phyloP scores from a whole-genome alignment of 2,329 filamentous ascomycete genomes.

The Colletotrichum cordylinicola region DNA sequence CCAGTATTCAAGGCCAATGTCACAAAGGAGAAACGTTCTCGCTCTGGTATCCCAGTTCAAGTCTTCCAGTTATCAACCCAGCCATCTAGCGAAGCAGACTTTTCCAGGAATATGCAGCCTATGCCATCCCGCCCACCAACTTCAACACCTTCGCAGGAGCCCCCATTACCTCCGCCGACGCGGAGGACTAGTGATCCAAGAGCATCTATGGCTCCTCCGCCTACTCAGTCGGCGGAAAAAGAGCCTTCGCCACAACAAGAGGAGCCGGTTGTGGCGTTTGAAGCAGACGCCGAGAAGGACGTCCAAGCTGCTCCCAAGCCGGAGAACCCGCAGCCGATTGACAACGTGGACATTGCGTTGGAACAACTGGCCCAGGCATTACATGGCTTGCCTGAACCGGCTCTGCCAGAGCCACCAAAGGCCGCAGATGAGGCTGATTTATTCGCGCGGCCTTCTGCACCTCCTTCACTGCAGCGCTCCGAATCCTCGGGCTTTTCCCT shows the following conservation, averaged over 20 bases:
- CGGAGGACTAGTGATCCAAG: not conserved
- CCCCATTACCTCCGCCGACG: not conserved
- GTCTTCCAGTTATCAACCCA: slow-evolving; percentile 40
- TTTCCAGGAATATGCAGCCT: not conserved
- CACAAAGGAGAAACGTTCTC: slow-evolving; percentile 34
- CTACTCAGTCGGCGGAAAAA: slow-evolving; percentile 17
- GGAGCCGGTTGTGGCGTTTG: slow-evolving; percentile 25
- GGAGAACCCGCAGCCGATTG: not conserved
- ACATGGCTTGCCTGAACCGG: not conserved
- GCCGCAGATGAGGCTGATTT: not conserved
- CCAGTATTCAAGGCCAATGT: slow-evolving; percentile 32
- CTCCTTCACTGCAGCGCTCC: slow-evolving; percentile 15
- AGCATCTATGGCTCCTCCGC: not conserved
- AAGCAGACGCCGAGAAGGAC: slow-evolving; percentile 1
- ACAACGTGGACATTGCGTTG: slow-evolving; percentile 1
- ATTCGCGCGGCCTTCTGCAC: slow-evolving; percentile 7
- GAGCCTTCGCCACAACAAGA: slow-evolving; percentile 24
- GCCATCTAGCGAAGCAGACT: slow-evolving; percentile 15
- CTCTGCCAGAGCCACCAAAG: not conserved
- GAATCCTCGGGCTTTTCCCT: slow-evolving; percentile 32
- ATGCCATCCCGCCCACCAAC: not conserved
- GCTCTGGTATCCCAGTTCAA: slow-evolving; percentile 44
- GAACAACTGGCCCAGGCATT: slow-evolving; percentile 11
- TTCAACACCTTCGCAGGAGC: not conserved
- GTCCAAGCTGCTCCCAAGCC: slow-evolving; percentile 8